phyloP scores from a whole-genome alignment of 2,329 filamentous ascomycete species.

The Chalaropsis thielavioides region DNA sequence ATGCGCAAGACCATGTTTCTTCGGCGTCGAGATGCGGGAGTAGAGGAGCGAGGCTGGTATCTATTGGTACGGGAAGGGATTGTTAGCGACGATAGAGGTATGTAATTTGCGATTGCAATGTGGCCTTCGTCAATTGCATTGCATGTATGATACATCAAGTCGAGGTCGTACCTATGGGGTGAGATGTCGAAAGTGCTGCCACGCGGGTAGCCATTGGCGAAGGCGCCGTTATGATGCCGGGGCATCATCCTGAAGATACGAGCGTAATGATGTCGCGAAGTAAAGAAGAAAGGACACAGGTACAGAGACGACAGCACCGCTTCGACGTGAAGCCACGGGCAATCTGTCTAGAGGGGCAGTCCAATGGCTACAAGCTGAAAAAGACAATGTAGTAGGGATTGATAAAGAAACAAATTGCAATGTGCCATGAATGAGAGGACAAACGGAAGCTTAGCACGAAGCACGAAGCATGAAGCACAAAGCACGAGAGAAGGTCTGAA shows the following conservation, averaged over 20 bases:
- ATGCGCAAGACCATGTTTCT: slow-evolving; percentile 58
- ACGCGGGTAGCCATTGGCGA: slow-evolving; percentile 70
- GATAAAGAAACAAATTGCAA: not conserved
- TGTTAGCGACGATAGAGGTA: slow-evolving; percentile 6
- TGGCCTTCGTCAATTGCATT: not conserved
- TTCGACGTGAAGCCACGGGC: not conserved
- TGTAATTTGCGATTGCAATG: slow-evolving; percentile 8
- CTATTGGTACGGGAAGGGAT: slow-evolving; percentile 30
- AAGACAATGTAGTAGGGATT: not conserved
- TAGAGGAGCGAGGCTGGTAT: slow-evolving; percentile 72
- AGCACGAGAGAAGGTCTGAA: slow-evolving; percentile 2
- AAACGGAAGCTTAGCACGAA: not conserved
- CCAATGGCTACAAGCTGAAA: not conserved
- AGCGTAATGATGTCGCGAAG: not conserved
- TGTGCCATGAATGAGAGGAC: not conserved
- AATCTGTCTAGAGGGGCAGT: not conserved
- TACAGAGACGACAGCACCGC: not conserved
- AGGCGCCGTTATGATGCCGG: slow-evolving; percentile 60
- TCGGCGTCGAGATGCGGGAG: slow-evolving; percentile 55
- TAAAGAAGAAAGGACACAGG: not conserved
- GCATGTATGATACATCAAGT: not conserved
- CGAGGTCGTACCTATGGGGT: slow-evolving; percentile 58
- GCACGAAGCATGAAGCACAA: not conserved
- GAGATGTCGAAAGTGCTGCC: slow-evolving; percentile 73
- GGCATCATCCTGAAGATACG: slow-evolving; percentile 57